Conservation (phyloP, 352 stramenopile genomes). For the Phytophthora pini region DNA sequence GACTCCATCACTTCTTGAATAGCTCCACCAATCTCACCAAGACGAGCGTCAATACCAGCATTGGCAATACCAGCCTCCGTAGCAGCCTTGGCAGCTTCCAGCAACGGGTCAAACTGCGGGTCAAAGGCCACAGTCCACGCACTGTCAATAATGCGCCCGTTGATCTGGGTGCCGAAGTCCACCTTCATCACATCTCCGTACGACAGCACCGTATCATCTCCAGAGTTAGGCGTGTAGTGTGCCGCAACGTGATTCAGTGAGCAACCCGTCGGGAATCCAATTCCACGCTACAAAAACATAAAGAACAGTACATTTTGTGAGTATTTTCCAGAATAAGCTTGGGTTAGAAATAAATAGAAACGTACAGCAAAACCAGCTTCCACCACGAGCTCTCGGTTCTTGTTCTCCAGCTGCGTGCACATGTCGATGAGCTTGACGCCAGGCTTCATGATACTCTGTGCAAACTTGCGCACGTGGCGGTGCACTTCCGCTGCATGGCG, state of each 20-base stretch:
- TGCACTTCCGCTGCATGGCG: conserved; percentile 95
- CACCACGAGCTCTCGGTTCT: conserved; percentile 93
- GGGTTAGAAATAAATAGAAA: not conserved
- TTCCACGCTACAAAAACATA: conserved; percentile 21
- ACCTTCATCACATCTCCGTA: conserved; percentile 98
- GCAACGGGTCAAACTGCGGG: conserved; percentile 92
- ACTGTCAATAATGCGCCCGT: conserved; percentile 97
- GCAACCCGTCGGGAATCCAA: conserved; percentile 91
- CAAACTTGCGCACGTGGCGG: conserved; percentile 88
- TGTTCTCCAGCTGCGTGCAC: conserved; percentile 95
- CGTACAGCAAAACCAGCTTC: conserved; percentile 88
- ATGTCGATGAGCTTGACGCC: conserved; percentile 97
- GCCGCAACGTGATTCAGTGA: conserved; percentile 97
- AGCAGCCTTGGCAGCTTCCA: conserved; percentile 92
- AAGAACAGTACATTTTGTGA: no score
- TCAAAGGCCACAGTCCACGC: conserved; percentile 97
- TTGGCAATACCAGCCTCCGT: conserved; percentile 93
- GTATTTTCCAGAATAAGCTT: no score
- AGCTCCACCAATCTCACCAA: conserved; percentile 43
- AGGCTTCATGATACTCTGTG: conserved; percentile 95
- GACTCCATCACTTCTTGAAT: conserved; percentile 30
- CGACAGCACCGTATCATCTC: conserved; percentile 93
- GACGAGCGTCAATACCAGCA: conserved; percentile 95
- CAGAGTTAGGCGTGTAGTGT: conserved; percentile 97
- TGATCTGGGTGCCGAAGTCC: conserved; percentile 97